These are phyloP conservation scores for Carex sylvatica DNA, from an alignment of 202 grass and related monocot species.

Conservation along the genomic window DNA sequence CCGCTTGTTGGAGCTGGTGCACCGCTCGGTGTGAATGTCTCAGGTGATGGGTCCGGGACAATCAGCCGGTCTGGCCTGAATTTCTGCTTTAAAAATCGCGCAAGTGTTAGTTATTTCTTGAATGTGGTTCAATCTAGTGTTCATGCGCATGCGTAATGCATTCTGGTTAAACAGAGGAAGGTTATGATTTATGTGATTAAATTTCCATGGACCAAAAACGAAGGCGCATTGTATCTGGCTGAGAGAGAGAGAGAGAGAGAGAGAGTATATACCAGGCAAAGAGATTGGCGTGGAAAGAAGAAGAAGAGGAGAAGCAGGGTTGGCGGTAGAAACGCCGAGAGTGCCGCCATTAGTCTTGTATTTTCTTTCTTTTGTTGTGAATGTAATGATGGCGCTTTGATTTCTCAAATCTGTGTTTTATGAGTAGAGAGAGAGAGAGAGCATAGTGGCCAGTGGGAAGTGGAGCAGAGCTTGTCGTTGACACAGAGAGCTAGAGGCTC, in stretches of 20 bases:
- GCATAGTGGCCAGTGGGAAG: not conserved
- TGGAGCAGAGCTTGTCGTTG: not conserved
- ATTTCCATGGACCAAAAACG: not conserved
- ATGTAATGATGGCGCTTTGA: slow-evolving; percentile 23
- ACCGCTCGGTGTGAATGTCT: slow-evolving; percentile 32
- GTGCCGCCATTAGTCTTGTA: slow-evolving; percentile 17
- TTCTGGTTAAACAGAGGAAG: not conserved
- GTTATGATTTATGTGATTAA: not conserved
- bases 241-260: not conserved
- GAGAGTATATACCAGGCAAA: slow-evolving; percentile 19
- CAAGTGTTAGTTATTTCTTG: not conserved
- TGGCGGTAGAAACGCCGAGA: not conserved
- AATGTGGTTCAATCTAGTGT: not conserved
- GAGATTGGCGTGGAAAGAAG: slow-evolving; percentile 7
- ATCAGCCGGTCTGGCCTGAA: not conserved
- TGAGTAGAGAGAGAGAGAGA: slow-evolving; percentile 10
- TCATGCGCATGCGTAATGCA: not conserved
- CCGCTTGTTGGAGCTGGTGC: slow-evolving; percentile 33
- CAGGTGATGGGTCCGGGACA: slow-evolving; percentile 17
- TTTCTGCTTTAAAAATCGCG: slow-evolving; percentile 1
- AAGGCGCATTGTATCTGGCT: not conserved
- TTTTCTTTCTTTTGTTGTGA: not conserved
- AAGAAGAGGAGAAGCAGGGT: slow-evolving; percentile 19
- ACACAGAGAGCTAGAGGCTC: slow-evolving; percentile 14
- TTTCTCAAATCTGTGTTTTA: slow-evolving; percentile 19